Conservation (phyloP, 176 grass and related monocot species). For the Avena atlantica region DNA sequence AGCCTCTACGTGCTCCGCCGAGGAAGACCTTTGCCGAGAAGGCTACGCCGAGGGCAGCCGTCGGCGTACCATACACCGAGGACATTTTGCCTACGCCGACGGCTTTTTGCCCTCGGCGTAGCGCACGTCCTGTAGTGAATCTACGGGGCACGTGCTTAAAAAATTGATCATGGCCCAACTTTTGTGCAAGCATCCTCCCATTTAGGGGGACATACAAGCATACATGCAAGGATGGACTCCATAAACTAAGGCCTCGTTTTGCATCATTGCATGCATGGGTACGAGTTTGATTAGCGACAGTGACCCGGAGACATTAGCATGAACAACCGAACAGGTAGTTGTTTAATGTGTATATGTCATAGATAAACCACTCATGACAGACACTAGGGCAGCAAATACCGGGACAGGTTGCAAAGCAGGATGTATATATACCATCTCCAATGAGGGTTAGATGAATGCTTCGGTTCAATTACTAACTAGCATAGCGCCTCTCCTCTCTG, state of each 20-base stretch:
- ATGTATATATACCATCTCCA: constrained; percentile 40
- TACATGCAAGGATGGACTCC: not conserved
- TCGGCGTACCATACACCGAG: no score
- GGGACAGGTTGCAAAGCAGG: not conserved
- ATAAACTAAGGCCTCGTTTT: not conserved
- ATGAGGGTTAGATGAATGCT: not conserved
- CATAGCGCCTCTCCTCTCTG: not conserved
- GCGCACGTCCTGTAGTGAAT: no score
- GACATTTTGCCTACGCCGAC: no score
- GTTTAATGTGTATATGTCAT: not conserved
- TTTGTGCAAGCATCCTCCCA: not conserved
- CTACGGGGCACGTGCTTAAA: not conserved
- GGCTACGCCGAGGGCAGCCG: no score
- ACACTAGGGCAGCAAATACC: constrained; percentile 30
- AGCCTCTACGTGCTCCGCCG: no score
- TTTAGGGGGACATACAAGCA: not conserved
- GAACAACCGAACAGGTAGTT: not conserved
- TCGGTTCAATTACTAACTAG: not conserved
- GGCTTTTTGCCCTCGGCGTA: no score
- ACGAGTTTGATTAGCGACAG: not conserved
- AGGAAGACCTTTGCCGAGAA: no score
- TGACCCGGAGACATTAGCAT: not conserved
- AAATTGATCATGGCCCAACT: not conserved
- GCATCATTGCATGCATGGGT: not conserved
- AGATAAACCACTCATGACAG: constrained; percentile 14